Evolutionary conservation across 257 asterid species (phyloP).

Genomic region (Echites panduratus): DNA sequence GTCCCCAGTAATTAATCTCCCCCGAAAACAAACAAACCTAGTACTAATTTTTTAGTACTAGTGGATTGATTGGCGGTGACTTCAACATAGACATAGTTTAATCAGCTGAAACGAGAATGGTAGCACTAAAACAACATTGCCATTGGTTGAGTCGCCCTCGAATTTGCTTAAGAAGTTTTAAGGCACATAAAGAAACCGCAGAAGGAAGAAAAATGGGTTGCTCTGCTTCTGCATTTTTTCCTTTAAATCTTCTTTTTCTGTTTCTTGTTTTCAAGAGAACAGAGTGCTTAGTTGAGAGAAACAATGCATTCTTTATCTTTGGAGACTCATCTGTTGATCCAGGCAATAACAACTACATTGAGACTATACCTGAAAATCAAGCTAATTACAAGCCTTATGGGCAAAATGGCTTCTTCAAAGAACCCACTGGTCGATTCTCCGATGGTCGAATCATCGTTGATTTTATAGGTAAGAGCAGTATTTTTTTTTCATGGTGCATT

Average conservation of each 20-base stretch:
- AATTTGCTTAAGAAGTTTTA: background rate
- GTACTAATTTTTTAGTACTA: background rate
- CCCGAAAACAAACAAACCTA: no score
- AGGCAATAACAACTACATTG: constrained; percentile 45
- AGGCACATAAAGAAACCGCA: background rate
- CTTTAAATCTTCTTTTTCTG: background rate
- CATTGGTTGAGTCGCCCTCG: background rate
- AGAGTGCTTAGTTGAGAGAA: background rate
- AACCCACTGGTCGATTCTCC: constrained; percentile 52
- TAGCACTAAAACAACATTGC: background rate
- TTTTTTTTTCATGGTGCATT: background rate
- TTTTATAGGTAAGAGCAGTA: constrained; percentile 30
- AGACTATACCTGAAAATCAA: constrained; percentile 39
- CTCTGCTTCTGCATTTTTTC: background rate
- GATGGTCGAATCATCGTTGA: constrained; percentile 52
- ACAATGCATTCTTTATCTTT: constrained; percentile 35
- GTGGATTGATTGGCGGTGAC: background rate
- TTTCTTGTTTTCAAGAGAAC: constrained; percentile 6
- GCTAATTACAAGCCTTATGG: constrained; percentile 48
- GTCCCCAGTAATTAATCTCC: no score
- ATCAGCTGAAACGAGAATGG: background rate
- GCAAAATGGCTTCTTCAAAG: constrained; percentile 35
- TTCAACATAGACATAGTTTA: background rate
- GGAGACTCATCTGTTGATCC: constrained; percentile 53
- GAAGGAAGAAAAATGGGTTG: background rate